These are phyloP conservation scores for Hemisphaericaspora nanyangensis DNA, from an alignment of 805 yeast genomes.

Conservation along the genomic window DNA sequence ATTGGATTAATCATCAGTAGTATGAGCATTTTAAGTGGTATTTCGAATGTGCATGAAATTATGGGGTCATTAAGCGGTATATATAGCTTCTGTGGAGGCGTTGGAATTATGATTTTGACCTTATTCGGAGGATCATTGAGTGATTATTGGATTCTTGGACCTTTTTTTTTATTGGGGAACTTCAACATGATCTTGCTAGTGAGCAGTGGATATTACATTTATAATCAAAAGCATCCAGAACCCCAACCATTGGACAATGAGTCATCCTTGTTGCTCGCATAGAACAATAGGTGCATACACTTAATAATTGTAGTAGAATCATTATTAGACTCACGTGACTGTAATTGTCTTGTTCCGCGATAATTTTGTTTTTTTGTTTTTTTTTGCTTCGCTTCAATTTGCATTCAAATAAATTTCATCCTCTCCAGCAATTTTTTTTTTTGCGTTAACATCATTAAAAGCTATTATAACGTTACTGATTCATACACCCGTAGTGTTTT, in stretches of 20 bases:
- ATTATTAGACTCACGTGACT: too few species aligned
- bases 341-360: too few species aligned
- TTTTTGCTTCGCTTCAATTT: too few species aligned
- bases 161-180: constrained; percentile 51
- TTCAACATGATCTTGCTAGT: constrained; percentile 27
- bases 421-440: too few species aligned
- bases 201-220: constrained; percentile 4
- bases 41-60: constrained; percentile 22
- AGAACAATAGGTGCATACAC: too few species aligned
- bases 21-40: constrained; percentile 49
- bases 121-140: constrained; percentile 60
- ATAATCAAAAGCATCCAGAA: neutral
- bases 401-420: too few species aligned
- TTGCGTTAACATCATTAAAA: too few species aligned
- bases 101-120: constrained; percentile 59
- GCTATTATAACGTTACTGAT: too few species aligned
- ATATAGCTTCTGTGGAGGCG: constrained; percentile 63
- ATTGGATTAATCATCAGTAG: constrained; percentile 61
- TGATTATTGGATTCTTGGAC: constrained; percentile 54
- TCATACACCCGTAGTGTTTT: too few species aligned
- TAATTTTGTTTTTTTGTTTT: too few species aligned
- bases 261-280: too few species aligned
- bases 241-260: neutral
- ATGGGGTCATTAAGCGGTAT: constrained; percentile 70
- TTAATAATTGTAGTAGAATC: too few species aligned